These are phyloP conservation scores for Fusarium brevicatenulatum DNA, from an alignment of 2,329 filamentous ascomycete genomes.

Conservation along the genomic window DNA sequence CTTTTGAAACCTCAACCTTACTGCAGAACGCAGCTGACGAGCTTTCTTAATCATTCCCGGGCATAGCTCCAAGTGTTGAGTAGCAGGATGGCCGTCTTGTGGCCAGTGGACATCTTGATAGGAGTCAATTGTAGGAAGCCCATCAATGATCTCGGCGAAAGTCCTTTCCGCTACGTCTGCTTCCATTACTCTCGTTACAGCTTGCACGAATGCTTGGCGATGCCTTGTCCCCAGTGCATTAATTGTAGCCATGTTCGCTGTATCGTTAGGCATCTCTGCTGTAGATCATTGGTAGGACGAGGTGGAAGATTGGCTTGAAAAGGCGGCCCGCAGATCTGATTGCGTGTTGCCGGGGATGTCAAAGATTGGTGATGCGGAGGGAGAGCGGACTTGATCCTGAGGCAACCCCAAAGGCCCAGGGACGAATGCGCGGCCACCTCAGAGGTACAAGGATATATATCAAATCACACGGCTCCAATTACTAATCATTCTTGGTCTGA, in stretches of 20 bases:
- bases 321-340: too few species aligned
- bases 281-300: not conserved
- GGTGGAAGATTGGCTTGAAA: too few species aligned
- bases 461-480: not conserved
- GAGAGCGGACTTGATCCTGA: not conserved
- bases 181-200: not conserved
- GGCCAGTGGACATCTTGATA: not conserved
- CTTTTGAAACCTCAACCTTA: too few species aligned
- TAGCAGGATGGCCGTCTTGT: not conserved
- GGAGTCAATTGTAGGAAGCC: not conserved
- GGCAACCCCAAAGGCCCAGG: not conserved
- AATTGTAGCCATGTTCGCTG: not conserved
- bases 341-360: not conserved
- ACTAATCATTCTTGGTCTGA: not conserved
- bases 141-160: constrained; percentile 17
- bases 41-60: not conserved
- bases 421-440: not conserved
- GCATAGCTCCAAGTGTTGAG: not conserved
- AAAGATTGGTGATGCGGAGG: not conserved
- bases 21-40: not conserved
- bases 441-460: too few species aligned
- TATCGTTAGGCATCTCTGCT: not conserved
- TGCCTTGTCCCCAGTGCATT: not conserved
- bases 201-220: not conserved
- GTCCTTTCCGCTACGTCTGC: not conserved